phyloP scores from a whole-genome alignment of 805 yeast genomes.

The Ascoidea asiatica region DNA sequence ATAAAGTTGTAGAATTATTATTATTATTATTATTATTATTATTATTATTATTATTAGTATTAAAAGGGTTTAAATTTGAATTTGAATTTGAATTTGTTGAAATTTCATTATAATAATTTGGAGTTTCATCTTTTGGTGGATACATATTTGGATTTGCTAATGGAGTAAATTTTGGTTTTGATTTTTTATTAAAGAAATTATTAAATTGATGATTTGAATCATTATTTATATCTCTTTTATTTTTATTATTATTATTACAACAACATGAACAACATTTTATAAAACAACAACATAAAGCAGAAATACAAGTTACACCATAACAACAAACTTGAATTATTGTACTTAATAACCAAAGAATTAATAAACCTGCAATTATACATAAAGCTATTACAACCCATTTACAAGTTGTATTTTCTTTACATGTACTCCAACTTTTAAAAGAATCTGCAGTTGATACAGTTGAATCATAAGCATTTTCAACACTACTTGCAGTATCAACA shows the following conservation, averaged over 20 bases:
- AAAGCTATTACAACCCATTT: conserved; percentile 69
- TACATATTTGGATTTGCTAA: conserved; percentile 5
- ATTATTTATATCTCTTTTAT: background rate
- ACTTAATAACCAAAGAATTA: conserved; percentile 42
- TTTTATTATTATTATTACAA: background rate
- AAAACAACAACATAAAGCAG: conserved; percentile 40
- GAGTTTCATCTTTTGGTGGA: background rate
- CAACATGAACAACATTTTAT: conserved; percentile 18
- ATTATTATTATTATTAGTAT: too few relatives aligned
- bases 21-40: too few relatives aligned
- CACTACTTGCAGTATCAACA: conserved; percentile 1
- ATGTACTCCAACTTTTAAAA: conserved; percentile 59
- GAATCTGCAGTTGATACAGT: conserved; percentile 23
- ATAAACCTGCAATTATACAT: conserved; percentile 40
- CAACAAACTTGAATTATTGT: conserved; percentile 42
- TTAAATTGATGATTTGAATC: background rate
- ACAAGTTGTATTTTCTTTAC: conserved; percentile 68
- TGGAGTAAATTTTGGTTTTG: conserved; percentile 7
- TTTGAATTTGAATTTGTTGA: background rate
- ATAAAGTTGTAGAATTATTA: too few relatives aligned
- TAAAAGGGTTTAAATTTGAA: background rate
- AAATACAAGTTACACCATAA: conserved; percentile 40
- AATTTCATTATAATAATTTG: background rate
- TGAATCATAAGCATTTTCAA: conserved; percentile 1
- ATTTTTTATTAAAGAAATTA: background rate